Evolutionary conservation across 495 filamentous ascomycete species (phyloP).

Genomic region (Neurospora tetrasperma): DNA sequence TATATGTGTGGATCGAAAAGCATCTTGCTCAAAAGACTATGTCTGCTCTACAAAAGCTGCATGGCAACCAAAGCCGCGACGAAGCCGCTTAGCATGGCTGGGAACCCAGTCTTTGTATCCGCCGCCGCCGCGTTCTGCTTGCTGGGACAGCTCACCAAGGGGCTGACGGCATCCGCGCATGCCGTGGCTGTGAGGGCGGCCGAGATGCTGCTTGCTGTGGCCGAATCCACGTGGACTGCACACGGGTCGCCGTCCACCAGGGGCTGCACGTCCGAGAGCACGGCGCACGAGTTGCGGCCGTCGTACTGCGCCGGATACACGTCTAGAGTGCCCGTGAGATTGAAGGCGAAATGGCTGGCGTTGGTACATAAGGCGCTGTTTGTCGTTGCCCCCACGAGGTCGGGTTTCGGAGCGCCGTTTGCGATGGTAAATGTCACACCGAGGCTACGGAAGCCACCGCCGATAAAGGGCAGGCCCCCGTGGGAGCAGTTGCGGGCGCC

Average conservation of each 20-base stretch:
- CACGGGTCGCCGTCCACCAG: conserved; percentile 7
- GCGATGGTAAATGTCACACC: conserved; percentile 11
- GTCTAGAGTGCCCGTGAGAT: conserved; percentile 17
- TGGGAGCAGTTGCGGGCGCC: conserved; percentile 11
- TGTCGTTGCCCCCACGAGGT: conserved; percentile 22
- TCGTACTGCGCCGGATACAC: conserved; percentile 7
- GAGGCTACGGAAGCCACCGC: background rate
- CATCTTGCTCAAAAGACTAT: background rate
- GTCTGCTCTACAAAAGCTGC: background rate
- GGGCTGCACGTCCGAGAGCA: conserved; percentile 5
- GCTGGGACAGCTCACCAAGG: conserved; percentile 11
- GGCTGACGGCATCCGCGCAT: background rate
- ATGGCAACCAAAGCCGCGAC: background rate
- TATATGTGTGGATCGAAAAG: too few species aligned
- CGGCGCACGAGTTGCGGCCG: conserved; percentile 15
- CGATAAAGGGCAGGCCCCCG: background rate
- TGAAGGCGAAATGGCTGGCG: conserved; percentile 13
- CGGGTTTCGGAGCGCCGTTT: conserved; percentile 11
- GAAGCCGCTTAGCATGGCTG: background rate
- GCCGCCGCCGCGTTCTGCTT: background rate
- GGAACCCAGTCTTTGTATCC: background rate
- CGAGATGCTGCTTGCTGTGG: conserved; percentile 5
- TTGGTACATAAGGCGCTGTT: background rate
- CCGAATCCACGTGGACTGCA: background rate
- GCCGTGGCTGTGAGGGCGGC: conserved; percentile 19